A percentile compares a stretch with the other conserved stretches of the same genome.
Evolutionary conservation across 305 asterid species (phyloP).

Genomic region (Fraxinus floribunda): DNA sequence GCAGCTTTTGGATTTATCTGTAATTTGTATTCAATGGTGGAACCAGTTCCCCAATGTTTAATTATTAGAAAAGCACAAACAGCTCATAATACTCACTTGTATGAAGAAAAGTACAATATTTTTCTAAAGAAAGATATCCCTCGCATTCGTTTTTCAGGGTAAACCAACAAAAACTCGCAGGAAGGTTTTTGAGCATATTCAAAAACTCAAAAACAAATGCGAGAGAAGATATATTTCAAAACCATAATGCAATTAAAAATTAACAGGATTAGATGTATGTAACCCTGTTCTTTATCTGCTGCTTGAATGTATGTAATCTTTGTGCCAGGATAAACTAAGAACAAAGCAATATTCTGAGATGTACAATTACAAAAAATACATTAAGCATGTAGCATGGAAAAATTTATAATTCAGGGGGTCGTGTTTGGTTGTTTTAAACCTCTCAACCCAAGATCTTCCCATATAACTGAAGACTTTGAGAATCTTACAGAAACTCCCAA

Average conservation of each 20-base stretch:
- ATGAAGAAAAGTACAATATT: not conserved
- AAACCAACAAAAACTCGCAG: not conserved
- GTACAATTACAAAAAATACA: not conserved
- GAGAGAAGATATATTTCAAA: not conserved
- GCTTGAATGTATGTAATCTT: not conserved
- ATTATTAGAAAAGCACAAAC: not conserved
- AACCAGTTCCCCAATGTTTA: not conserved
- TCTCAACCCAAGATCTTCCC: not conserved
- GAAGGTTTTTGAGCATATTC: not conserved
- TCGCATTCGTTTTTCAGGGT: not conserved
- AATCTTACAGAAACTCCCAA: not conserved
- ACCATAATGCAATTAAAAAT: not conserved
- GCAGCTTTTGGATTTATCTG: constrained; percentile 96
- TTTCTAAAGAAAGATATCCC: not conserved
- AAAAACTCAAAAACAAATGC: not conserved
- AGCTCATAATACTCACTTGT: not conserved
- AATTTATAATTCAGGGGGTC: not conserved
- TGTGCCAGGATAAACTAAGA: not conserved
- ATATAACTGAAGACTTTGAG: not conserved
- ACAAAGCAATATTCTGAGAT: not conserved
- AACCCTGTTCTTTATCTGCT: not conserved
- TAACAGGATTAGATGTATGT: not conserved
- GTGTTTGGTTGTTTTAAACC: not conserved
- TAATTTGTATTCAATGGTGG: constrained; percentile 16
- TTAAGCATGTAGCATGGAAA: not conserved